Base-by-base conservation (phyloP, 2,329 filamentous ascomycete genomes). In the Penicillium sp. region DNA sequence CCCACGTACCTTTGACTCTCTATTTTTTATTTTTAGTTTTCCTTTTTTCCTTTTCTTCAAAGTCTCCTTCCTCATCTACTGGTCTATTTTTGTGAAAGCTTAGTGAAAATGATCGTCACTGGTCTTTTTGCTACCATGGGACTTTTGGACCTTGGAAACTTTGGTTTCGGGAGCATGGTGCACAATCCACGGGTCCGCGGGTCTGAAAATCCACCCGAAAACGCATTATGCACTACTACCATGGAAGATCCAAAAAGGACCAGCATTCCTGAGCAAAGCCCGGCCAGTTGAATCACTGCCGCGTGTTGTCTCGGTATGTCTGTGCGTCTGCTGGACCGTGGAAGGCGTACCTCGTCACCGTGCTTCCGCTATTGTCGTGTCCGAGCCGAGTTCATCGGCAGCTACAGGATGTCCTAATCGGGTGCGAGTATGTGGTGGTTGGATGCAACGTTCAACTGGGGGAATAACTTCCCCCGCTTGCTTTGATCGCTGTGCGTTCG, bases 231-330 rank as follows among this genome's bases (percentile, higher is more conserved):
- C 41, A 42, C 41, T 26, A 13, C 29, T 38, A 28, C 39, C 24
- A 23, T 21, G 36, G 36, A 21, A 39, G 36, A 39, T 21, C 18
- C 18, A 21, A 21, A 39, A 18, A 12, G 36, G 29, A 26, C 23
- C 34, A 24, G 41, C 51, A 60, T 60, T 60, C 56, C 34, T 42
- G 18, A 26, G 41, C 29, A n/a, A 44, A 46, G 13, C 39, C 26
- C 24, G 23, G 23, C 46, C 48, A 50, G 18, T 54, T 47, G 42
- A 34, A 41, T 42, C 18, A 21, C 21, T n/a, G 26, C 47, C 45
- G 18, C 42, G 33, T 48, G 47, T 45, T 41, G 36, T n/a, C 39
- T 44, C 45, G 51, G 58, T 15, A 55, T 60, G 52, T 55, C 51
- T 53, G 51, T 59, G 51, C 54, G 13, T 33, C 13, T 29, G 31